Conservation (phyloP, 78 protist species). For the Isochrysis galbana region DNA sequence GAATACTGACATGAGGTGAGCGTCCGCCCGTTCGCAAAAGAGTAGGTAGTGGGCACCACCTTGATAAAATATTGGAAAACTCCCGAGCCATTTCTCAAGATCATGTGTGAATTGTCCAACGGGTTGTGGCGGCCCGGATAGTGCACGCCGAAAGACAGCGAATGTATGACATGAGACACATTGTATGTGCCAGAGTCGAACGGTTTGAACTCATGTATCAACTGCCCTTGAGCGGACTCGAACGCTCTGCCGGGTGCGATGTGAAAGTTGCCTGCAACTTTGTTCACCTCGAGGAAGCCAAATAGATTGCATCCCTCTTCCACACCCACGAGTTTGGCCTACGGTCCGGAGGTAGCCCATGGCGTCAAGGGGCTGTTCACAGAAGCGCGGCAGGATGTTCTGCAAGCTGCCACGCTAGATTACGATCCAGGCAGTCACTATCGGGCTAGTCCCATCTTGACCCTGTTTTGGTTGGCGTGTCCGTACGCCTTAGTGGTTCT, state of each 20-base stretch:
- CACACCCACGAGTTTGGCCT: background rate
- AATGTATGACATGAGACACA: slow-evolving; percentile 39
- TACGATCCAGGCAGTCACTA: no score
- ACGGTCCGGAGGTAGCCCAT: no score
- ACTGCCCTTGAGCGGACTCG: slow-evolving; percentile 14
- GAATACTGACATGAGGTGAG: slow-evolving; percentile 85
- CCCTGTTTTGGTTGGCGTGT: no score
- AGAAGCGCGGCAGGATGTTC: no score
- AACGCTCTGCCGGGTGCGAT: slow-evolving; percentile 50
- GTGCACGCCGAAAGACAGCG: slow-evolving; percentile 41
- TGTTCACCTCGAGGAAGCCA: slow-evolving; percentile 47
- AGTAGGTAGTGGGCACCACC: slow-evolving; percentile 87
- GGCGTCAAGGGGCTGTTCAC: no score
- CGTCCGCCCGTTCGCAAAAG: slow-evolving; percentile 34
- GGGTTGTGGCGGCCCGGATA: background rate
- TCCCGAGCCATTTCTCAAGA: slow-evolving; percentile 22
- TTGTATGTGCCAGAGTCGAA: slow-evolving; percentile 22
- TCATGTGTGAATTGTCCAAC: background rate
- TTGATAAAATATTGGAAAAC: slow-evolving; percentile 86
- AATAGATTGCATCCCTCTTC: slow-evolving; percentile 42
- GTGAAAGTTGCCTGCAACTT: slow-evolving; percentile 64
- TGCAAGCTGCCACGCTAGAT: no score
- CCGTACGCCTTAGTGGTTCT: no score
- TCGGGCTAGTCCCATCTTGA: no score
- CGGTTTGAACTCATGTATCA: slow-evolving; percentile 52